Conservation (phyloP, 2,329 filamentous ascomycete species). For the Aspergillus sp. region DNA sequence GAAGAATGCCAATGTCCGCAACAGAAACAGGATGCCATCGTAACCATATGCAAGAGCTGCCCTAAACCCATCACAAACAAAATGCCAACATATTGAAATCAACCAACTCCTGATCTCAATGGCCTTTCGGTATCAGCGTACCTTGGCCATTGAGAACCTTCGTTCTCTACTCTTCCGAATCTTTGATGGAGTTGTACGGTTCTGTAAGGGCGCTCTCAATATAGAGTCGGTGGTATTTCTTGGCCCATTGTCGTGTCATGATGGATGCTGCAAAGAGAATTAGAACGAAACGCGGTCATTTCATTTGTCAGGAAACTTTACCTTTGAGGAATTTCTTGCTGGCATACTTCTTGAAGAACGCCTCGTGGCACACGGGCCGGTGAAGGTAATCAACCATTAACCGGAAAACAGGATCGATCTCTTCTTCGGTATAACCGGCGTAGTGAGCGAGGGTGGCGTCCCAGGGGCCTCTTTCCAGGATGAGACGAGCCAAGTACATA, state of each 20-base stretch:
- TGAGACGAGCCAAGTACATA: constrained; percentile 92
- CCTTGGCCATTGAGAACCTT: constrained; percentile 30
- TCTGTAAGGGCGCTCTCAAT: constrained; percentile 39
- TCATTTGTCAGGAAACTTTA: constrained; percentile 52
- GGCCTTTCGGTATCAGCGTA: constrained; percentile 24
- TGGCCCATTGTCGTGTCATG: constrained; percentile 89
- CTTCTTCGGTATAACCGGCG: constrained; percentile 87
- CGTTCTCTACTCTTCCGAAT: constrained; percentile 34
- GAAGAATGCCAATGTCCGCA: constrained; percentile 42
- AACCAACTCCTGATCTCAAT: constrained; percentile 32
- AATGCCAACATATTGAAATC: constrained; percentile 45
- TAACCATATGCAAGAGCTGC: constrained; percentile 47
- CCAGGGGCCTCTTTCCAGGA: constrained; percentile 90
- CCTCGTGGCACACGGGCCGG: constrained; percentile 87
- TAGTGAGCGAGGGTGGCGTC: constrained; percentile 88
- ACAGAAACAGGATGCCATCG: constrained; percentile 40
- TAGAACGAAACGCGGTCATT: constrained; percentile 18
- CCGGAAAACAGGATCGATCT: constrained; percentile 88
- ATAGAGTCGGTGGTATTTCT: constrained; percentile 65
- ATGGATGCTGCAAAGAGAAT: constrained; percentile 71
- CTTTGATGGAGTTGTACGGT: constrained; percentile 39
- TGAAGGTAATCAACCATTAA: constrained; percentile 97
- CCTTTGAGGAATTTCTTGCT: constrained; percentile 99
- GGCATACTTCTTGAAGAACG: constrained; percentile 99
- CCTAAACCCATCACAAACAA: constrained; percentile 47